phyloP scores from a whole-genome alignment of 2,329 filamentous ascomycete species.

The Gremmenia infestans region DNA sequence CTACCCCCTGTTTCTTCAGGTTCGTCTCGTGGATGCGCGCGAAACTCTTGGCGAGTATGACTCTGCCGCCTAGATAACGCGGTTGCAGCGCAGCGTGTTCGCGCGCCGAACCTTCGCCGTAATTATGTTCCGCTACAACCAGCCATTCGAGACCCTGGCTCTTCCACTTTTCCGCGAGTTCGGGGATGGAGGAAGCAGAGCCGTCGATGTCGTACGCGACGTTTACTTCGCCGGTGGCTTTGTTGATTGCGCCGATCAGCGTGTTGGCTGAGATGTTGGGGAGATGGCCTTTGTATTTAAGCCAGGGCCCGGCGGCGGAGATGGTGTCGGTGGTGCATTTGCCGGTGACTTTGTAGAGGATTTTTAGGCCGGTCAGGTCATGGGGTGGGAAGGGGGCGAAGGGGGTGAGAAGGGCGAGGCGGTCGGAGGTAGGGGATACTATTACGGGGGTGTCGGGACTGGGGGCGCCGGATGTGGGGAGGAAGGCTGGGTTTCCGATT shows the following conservation, averaged over 20 bases:
- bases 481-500: slow-evolving; percentile 87
- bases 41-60: slow-evolving; percentile 92
- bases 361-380: slow-evolving; percentile 76
- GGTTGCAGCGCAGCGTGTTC: slow-evolving; percentile 98
- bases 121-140: slow-evolving; percentile 99
- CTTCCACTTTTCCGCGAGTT: slow-evolving; percentile 97
- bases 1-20: slow-evolving; percentile 99
- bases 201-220: slow-evolving; percentile 89
- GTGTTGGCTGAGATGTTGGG: slow-evolving; percentile 99
- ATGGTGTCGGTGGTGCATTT: slow-evolving; percentile 98
- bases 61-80: slow-evolving; percentile 91
- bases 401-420: slow-evolving; percentile 84
- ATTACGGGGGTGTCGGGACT: slow-evolving; percentile 68
- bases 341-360: slow-evolving; percentile 93
- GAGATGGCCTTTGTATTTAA: slow-evolving; percentile 97
- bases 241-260: slow-evolving; percentile 95
- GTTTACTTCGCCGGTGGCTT: slow-evolving; percentile 94
- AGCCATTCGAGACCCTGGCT: slow-evolving; percentile 94
- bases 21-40: slow-evolving; percentile 99
- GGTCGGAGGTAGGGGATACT: slow-evolving; percentile 85
- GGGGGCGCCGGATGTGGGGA: slow-evolving; percentile 53
- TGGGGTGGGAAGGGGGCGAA: slow-evolving; percentile 90
- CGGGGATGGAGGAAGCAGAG: slow-evolving; percentile 62
- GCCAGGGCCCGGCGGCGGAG: slow-evolving; percentile 93
- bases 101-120: slow-evolving; percentile 94